Evolutionary conservation across 2,329 filamentous ascomycete genomes (phyloP).

Genomic region (Aspergillus calidoustus): DNA sequence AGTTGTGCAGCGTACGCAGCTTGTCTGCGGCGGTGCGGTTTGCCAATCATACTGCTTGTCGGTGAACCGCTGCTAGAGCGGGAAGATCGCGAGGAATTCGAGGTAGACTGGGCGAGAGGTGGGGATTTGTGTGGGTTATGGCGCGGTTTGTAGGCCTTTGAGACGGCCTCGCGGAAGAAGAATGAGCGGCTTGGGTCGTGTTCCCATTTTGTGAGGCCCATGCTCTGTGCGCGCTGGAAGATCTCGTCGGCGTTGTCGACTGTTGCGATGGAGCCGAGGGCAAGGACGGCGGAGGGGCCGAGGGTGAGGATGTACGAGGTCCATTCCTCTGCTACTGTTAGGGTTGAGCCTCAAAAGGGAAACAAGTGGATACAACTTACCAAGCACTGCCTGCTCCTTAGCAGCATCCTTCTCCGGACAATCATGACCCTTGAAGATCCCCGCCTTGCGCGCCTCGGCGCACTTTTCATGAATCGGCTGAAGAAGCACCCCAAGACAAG

Average conservation of each 20-base stretch:
- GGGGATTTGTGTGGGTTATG: slow-evolving; percentile 20
- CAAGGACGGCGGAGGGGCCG: slow-evolving; percentile 60
- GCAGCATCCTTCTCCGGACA: slow-evolving; percentile 47
- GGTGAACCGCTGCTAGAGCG: slow-evolving; percentile 19
- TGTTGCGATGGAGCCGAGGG: slow-evolving; percentile 51
- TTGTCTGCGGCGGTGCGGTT: slow-evolving; percentile 35
- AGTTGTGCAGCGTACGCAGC: slow-evolving; percentile 40
- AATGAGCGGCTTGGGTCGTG: slow-evolving; percentile 54
- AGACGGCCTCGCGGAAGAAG: slow-evolving; percentile 66
- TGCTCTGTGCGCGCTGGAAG: slow-evolving; percentile 57
- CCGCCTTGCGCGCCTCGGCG: slow-evolving; percentile 58
- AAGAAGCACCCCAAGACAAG: slow-evolving; percentile 61
- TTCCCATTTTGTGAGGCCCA: slow-evolving; percentile 63
- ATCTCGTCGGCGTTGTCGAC: slow-evolving; percentile 47
- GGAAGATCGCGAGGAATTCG: slow-evolving; percentile 16
- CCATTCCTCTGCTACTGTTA: slow-evolving; percentile 59
- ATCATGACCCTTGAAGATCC: slow-evolving; percentile 61
- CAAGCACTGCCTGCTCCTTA: slow-evolving; percentile 58
- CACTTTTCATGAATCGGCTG: slow-evolving; percentile 60
- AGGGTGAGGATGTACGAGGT: slow-evolving; percentile 63
- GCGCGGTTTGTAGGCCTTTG: slow-evolving; percentile 61
- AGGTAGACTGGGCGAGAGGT: slow-evolving; percentile 18
- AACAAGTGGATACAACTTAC: slow-evolving; percentile 38
- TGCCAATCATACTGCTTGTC: slow-evolving; percentile 8
- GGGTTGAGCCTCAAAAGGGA: slow-evolving; percentile 11